These are phyloP conservation scores for Pseudogymnoascus sp. DNA, from an alignment of 2,329 filamentous ascomycete genomes.

Conservation along the genomic window DNA sequence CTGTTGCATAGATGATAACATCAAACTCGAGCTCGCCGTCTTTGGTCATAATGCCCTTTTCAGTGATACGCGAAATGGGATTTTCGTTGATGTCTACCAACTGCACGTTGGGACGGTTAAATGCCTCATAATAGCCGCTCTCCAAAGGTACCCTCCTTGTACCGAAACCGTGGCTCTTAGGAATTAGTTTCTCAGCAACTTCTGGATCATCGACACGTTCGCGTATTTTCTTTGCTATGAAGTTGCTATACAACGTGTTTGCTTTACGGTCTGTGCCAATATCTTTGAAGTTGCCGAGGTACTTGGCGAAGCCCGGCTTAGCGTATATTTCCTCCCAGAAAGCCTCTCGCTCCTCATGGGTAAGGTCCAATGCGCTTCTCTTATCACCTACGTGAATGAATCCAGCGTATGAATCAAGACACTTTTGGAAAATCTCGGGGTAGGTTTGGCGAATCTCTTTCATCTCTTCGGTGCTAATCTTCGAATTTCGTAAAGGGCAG, in stretches of 20 bases:
- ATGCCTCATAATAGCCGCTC: conserved; percentile 29
- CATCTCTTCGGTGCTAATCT: conserved; percentile 28
- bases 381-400: conserved; percentile 28
- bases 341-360: conserved; percentile 27
- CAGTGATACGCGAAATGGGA: conserved; percentile 29
- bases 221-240: conserved; percentile 32
- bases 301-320: conserved; percentile 34
- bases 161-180: conserved; percentile 27
- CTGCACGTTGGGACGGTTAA: conserved; percentile 28
- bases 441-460: conserved; percentile 24
- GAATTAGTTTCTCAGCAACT: conserved; percentile 31
- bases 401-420: conserved; percentile 22
- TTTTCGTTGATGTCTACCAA: conserved; percentile 24
- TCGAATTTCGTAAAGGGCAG: conserved; percentile 15
- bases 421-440: conserved; percentile 26
- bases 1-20: conserved; percentile 27
- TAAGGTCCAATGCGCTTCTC: conserved; percentile 28
- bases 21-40: conserved; percentile 26
- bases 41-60: conserved; percentile 26
- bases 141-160: conserved; percentile 18
- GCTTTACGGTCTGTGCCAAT: conserved; percentile 25
- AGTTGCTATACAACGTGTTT: conserved; percentile 26
- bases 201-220: conserved; percentile 30
- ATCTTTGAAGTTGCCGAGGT: conserved; percentile 26
- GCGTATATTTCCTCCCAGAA: conserved; percentile 30